A percentile compares a stretch with the other conserved stretches of the same genome.
Conservation (phyloP, 2,329 filamentous ascomycete species). For the Akanthomyces uredinophilus region DNA sequence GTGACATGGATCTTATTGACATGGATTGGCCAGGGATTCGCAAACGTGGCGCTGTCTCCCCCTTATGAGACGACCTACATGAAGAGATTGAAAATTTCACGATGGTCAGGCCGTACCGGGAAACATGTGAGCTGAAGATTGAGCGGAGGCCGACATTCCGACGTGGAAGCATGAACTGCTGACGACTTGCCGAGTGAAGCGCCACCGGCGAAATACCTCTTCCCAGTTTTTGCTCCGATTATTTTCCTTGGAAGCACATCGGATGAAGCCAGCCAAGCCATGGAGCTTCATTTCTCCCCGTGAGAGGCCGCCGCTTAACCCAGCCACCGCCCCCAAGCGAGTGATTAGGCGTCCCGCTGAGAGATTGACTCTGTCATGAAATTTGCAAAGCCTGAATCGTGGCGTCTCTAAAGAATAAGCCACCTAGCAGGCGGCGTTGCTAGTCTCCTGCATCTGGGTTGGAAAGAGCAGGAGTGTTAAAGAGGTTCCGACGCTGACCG, state of each 20-base stretch:
- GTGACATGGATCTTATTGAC: too few species aligned
- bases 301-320: not conserved
- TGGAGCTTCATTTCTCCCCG: not conserved
- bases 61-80: not conserved
- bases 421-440: not conserved
- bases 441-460: not conserved
- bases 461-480: not conserved
- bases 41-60: not conserved
- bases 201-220: not conserved
- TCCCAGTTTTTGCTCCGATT: not conserved
- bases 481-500: not conserved
- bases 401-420: not conserved
- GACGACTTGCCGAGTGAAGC: not conserved
- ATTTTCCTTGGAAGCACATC: not conserved
- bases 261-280: not conserved
- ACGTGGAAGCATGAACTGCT: not conserved
- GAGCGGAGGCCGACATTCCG: not conserved
- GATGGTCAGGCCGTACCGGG: not conserved
- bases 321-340: not conserved
- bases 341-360: not conserved
- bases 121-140: not conserved
- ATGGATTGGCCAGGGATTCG: too few species aligned
- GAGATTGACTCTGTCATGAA: not conserved
- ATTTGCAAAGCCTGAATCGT: not conserved
- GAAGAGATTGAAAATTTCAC: not conserved